Percentiles rank a stretch among this genome's conserved stretches.
Evolutionary conservation across 768 basidiomycete genomes (phyloP).

Genomic region (Leccinum incarnatum): DNA sequence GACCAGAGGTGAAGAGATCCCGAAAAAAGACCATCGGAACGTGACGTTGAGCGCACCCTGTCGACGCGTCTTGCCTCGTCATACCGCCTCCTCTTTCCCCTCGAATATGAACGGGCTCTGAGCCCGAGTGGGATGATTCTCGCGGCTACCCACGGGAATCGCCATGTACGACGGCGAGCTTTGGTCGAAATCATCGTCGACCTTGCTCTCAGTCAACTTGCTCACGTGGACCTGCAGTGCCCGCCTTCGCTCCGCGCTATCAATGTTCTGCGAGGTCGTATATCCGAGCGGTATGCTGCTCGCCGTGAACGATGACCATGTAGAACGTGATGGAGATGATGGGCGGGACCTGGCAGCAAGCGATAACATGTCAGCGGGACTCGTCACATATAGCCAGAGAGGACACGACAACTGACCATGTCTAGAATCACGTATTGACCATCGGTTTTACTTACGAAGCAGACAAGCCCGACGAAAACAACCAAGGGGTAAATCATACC

Average conservation of each 20-base stretch:
- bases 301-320: conserved; percentile 13
- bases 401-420: no score
- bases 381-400: no score
- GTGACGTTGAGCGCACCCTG: background rate
- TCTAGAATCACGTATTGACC: no score
- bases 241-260: background rate
- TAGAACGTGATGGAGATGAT: conserved; percentile 17
- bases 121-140: background rate
- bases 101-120: background rate
- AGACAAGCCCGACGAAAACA: no score
- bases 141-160: background rate
- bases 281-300: background rate
- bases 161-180: background rate
- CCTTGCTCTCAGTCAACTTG: background rate
- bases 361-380: no score
- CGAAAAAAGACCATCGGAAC: no score
- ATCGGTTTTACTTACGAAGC: no score
- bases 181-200: background rate
- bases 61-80: background rate
- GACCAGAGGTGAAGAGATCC: no score
- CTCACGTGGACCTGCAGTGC: background rate
- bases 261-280: no score
- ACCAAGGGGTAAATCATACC: no score
- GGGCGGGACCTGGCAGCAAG: background rate
- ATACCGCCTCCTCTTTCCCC: background rate